Evolutionary conservation across 23 red algal genomes (phyloP).

Genomic region (Chondrus crispus): DNA sequence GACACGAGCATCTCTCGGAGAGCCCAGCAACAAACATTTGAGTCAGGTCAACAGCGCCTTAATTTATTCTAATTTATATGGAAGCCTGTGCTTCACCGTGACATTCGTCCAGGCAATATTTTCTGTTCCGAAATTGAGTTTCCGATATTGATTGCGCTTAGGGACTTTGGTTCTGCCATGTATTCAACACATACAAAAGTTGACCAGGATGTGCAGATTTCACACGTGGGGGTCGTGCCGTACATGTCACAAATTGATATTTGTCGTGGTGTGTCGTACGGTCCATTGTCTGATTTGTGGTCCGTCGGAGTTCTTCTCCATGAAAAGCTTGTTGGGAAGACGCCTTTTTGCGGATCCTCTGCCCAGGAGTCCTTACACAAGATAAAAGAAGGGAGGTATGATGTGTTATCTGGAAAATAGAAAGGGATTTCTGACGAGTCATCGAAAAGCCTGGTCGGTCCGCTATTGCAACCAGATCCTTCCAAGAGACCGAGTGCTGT

Average conservation of each 20-base stretch:
- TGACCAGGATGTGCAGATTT: constrained; percentile 55
- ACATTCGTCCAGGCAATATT: constrained; percentile 74
- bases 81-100: constrained; percentile 81
- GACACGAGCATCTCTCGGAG: constrained; percentile 21
- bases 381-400: constrained; percentile 46
- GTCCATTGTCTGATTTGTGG: constrained; percentile 94
- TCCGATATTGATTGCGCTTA: constrained; percentile 71
- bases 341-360: constrained; percentile 65
- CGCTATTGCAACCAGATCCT: constrained; percentile 66
- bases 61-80: constrained; percentile 52
- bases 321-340: constrained; percentile 76
- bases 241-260: constrained; percentile 96
- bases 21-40: constrained; percentile 57
- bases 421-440: constrained; percentile 26
- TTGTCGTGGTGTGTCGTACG: constrained; percentile 63
- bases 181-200: constrained; percentile 53
- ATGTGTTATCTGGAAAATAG: constrained; percentile 49
- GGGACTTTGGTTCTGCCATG: constrained; percentile 72
- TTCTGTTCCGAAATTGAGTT: constrained; percentile 45
- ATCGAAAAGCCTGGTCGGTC: constrained; percentile 74
- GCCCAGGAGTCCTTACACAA: constrained; percentile 49
- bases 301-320: constrained; percentile 89
- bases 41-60: constrained; percentile 56
- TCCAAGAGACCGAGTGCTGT: constrained; percentile 61
- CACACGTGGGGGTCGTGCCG: constrained; percentile 63